These are phyloP conservation scores for Lactarius akahatsu DNA, from an alignment of 768 basidiomycete genomes.

Conservation along the genomic window DNA sequence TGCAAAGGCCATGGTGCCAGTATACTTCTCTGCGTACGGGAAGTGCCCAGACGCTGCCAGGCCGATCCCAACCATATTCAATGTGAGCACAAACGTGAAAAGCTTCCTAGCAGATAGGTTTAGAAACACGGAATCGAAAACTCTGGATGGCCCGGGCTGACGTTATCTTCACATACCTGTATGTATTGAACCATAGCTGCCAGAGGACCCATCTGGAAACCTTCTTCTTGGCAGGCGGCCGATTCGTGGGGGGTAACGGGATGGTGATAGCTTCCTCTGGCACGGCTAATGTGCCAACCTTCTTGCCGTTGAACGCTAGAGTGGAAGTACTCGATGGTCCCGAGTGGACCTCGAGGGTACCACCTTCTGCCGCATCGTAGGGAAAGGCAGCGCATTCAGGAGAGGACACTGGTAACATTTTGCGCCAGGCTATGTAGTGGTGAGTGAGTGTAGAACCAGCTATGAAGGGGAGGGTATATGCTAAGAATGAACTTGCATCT, in stretches of 20 bases:
- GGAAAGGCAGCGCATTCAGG: slow-evolving; percentile 30
- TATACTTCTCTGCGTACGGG: slow-evolving; percentile 63
- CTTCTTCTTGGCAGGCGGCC: slow-evolving; percentile 43
- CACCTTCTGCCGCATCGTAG: slow-evolving; percentile 37
- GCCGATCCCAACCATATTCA: slow-evolving; percentile 60
- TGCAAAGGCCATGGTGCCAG: slow-evolving; percentile 70
- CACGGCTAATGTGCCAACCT: slow-evolving; percentile 31
- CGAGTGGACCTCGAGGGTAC: slow-evolving; percentile 29
- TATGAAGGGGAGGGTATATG: slow-evolving; percentile 1
- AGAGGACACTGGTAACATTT: slow-evolving; percentile 30
- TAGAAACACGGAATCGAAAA: slow-evolving; percentile 11
- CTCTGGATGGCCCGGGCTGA: too few species aligned
- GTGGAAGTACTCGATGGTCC: slow-evolving; percentile 16
- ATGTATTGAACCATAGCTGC: slow-evolving; percentile 77
- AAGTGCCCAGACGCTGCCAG: slow-evolving; percentile 64
- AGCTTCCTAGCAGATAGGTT: slow-evolving; percentile 56
- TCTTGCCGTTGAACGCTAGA: slow-evolving; percentile 25
- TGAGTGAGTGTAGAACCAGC: slow-evolving; percentile 15
- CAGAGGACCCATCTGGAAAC: slow-evolving; percentile 59
- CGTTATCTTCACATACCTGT: slow-evolving; percentile 47
- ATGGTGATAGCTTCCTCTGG: slow-evolving; percentile 39
- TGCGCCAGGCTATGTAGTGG: slow-evolving; percentile 1
- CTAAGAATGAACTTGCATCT: neutral
- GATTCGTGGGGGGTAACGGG: slow-evolving; percentile 35
- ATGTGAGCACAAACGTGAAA: slow-evolving; percentile 26